A percentile compares a stretch with the other conserved stretches of the same genome.
Conservation (phyloP, 2,329 filamentous ascomycete species). For the Diaporthe sp. region DNA sequence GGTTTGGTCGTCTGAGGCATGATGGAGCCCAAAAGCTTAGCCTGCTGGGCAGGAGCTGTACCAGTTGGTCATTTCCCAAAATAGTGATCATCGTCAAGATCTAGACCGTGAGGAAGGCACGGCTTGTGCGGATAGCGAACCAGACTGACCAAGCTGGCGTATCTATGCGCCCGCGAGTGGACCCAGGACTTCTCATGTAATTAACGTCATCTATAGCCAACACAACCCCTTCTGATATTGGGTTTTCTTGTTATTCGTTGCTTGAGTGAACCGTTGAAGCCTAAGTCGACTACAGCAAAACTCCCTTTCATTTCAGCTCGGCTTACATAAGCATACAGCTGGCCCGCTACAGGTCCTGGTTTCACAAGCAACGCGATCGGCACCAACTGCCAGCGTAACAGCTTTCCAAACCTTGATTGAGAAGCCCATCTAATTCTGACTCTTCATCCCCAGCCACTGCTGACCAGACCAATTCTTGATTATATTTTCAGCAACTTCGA, state of each 20-base stretch:
- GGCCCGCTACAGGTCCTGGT: slow-evolving; percentile 19
- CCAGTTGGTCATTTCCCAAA: not conserved
- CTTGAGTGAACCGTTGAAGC: not conserved
- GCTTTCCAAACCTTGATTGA: slow-evolving; percentile 17
- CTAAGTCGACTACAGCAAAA: not conserved
- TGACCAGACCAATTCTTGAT: not conserved
- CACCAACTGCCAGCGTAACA: slow-evolving; percentile 22
- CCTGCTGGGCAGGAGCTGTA: not conserved
- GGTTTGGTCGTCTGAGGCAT: not conserved
- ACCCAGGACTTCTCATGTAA: not conserved
- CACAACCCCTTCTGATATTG: too few species aligned
- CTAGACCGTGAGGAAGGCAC: not conserved
- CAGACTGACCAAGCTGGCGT: not conserved
- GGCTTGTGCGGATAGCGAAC: not conserved
- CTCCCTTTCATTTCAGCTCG: not conserved
- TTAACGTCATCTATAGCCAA: not conserved
- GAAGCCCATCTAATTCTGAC: slow-evolving; percentile 3
- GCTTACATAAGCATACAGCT: slow-evolving; percentile 37
- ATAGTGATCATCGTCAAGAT: not conserved
- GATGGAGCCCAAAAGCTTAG: not conserved
- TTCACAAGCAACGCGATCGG: slow-evolving; percentile 31
- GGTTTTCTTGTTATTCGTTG: not conserved
- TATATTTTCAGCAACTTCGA: not conserved
- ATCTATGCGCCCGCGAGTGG: not conserved
- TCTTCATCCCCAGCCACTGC: not conserved